Conservation (phyloP, 78 protist genomes). For the Cavenderia fasciculata region DNA sequence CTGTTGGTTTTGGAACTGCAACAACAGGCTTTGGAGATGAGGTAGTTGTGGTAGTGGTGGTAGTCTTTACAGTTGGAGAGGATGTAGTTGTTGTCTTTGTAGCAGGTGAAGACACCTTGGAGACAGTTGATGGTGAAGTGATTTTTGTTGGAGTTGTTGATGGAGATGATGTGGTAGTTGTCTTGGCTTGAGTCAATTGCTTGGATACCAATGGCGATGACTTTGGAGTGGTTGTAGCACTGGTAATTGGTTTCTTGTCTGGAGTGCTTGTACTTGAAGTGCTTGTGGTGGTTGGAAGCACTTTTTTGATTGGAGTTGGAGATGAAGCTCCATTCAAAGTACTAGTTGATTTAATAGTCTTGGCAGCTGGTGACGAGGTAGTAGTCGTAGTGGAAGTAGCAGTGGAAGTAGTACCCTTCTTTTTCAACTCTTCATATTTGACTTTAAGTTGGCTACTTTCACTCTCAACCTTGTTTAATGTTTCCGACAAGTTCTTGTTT, state of each 20-base stretch:
- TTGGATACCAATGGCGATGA: not conserved
- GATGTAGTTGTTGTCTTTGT: not conserved
- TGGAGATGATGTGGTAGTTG: constrained; percentile 1
- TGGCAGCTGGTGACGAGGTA: too few relatives aligned
- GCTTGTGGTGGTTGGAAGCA: not conserved
- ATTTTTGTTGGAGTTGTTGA: not conserved
- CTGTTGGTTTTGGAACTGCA: not conserved
- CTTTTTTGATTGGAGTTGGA: not conserved
- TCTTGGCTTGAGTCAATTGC: not conserved
- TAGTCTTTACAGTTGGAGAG: not conserved
- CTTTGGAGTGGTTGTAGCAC: not conserved
- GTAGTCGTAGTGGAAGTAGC: not conserved
- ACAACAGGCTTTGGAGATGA: not conserved
- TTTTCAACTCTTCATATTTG: constrained; percentile 15
- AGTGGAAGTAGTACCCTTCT: not conserved
- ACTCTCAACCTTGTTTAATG: not conserved
- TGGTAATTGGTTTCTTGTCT: not conserved
- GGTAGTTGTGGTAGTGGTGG: too few relatives aligned
- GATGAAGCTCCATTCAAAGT: not conserved
- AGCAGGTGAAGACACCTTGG: not conserved
- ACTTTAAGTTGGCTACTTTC: not conserved
- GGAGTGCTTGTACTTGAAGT: not conserved
- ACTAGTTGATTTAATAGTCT: not conserved
- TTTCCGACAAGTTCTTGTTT: not conserved
- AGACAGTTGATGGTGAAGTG: not conserved